Evolutionary conservation across 805 yeast genomes (phyloP).

Genomic region (Saccharomycopsis fermentans): DNA sequence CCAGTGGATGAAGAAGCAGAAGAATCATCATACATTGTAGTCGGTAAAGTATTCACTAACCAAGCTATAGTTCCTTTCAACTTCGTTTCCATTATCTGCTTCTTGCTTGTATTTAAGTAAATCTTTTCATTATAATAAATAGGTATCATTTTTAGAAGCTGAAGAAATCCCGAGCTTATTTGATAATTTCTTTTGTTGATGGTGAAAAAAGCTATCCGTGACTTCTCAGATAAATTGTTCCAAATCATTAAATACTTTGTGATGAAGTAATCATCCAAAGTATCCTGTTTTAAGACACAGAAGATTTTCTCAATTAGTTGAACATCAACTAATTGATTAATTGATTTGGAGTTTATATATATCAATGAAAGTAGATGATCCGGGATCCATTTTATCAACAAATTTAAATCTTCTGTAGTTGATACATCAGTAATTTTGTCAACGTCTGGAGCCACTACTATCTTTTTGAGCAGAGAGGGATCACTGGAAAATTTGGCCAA

Average conservation of each 20-base stretch:
- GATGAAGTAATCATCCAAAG: conserved; percentile 23
- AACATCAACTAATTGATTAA: conserved; percentile 57
- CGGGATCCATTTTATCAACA: conserved; percentile 45
- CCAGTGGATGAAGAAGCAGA: not conserved
- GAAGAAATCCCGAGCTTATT: conserved; percentile 39
- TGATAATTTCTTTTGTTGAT: conserved; percentile 61
- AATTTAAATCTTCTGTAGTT: conserved; percentile 19
- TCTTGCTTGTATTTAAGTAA: conserved; percentile 18
- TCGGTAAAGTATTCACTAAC: conserved; percentile 49
- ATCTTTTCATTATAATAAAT: conserved; percentile 25
- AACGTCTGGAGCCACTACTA: not conserved
- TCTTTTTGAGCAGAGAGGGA: not conserved
- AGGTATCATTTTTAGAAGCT: conserved; percentile 42
- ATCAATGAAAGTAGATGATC: conserved; percentile 51
- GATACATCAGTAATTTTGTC: not conserved
- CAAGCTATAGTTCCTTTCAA: conserved; percentile 49
- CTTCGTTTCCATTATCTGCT: conserved; percentile 23
- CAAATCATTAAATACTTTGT: conserved; percentile 42
- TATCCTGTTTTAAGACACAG: conserved; percentile 40
- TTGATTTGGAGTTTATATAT: conserved; percentile 61
- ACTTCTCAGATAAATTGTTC: conserved; percentile 41
- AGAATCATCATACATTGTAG: not conserved
- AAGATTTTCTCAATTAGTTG: conserved; percentile 49
- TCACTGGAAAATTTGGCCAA: conserved; percentile 17
- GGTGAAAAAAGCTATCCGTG: conserved; percentile 57